Conservation (phyloP, 805 yeast species). For the Kodamaea fukazawae region DNA sequence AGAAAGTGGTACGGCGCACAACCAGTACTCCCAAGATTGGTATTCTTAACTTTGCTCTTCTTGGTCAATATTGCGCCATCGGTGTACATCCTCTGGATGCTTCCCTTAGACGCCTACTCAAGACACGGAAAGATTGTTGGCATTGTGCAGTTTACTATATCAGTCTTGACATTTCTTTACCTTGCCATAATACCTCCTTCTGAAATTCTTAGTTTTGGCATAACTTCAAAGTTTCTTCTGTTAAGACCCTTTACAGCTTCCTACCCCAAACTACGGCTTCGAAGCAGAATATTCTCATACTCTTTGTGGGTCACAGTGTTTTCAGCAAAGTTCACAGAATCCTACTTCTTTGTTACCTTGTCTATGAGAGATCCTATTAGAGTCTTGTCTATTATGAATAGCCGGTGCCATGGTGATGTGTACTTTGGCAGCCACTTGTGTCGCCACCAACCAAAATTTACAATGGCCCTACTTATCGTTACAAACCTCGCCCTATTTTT, state of each 20-base stretch:
- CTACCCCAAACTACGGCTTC: slow-evolving; percentile 23
- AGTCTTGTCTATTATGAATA: slow-evolving; percentile 25
- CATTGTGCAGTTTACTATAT: slow-evolving; percentile 25
- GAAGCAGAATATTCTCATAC: slow-evolving; percentile 24
- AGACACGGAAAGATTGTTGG: slow-evolving; percentile 22
- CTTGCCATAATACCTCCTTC: slow-evolving; percentile 28
- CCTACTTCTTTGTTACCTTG: slow-evolving; percentile 35
- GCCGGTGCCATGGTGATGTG: slow-evolving; percentile 28
- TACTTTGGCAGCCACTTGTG: slow-evolving; percentile 25
- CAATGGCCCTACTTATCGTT: slow-evolving; percentile 22
- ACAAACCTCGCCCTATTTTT: slow-evolving; percentile 35
- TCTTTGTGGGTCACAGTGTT: slow-evolving; percentile 32
- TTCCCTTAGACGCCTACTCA: slow-evolving; percentile 24
- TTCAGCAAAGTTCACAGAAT: slow-evolving; percentile 33
- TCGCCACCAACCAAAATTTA: slow-evolving; percentile 25
- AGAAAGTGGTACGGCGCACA: slow-evolving; percentile 23
- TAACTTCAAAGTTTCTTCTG: slow-evolving; percentile 8
- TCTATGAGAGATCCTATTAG: slow-evolving; percentile 35
- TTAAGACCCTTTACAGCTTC: slow-evolving; percentile 18
- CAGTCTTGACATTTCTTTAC: slow-evolving; percentile 28
- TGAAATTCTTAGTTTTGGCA: slow-evolving; percentile 16
- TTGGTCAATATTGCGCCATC: slow-evolving; percentile 27
- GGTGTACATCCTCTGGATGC: slow-evolving; percentile 26
- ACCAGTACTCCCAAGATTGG: slow-evolving; percentile 15
- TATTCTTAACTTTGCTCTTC: slow-evolving; percentile 15